Conservation (phyloP, 2,329 filamentous ascomycete genomes). For the Simplicillium aogashimaense region DNA sequence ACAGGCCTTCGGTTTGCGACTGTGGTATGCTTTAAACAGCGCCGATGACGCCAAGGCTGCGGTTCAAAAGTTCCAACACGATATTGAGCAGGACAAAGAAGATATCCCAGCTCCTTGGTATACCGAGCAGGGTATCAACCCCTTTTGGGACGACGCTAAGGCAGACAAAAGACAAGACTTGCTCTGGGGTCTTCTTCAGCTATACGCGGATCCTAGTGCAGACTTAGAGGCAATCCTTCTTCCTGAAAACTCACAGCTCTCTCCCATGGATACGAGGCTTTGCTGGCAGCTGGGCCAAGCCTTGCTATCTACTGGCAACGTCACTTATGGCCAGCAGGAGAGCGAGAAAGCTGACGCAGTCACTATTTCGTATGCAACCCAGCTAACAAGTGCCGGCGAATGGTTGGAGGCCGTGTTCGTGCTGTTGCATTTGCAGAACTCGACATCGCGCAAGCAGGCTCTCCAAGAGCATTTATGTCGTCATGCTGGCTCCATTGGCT, state of each 20-base stretch:
- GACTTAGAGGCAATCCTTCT: slow-evolving; percentile 62
- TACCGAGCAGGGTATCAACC: slow-evolving; percentile 44
- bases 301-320: slow-evolving; percentile 39
- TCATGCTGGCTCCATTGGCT: slow-evolving; percentile 58
- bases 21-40: slow-evolving; percentile 75
- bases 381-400: slow-evolving; percentile 53
- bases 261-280: slow-evolving; percentile 64
- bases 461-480: slow-evolving; percentile 66
- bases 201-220: slow-evolving; percentile 55
- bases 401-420: slow-evolving; percentile 69
- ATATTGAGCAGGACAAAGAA: slow-evolving; percentile 63
- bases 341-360: slow-evolving; percentile 54
- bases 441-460: slow-evolving; percentile 51
- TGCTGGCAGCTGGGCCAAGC: slow-evolving; percentile 78
- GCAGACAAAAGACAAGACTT: slow-evolving; percentile 60
- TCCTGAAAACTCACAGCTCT: slow-evolving; percentile 67
- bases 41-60: slow-evolving; percentile 59
- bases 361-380: slow-evolving; percentile 54
- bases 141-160: slow-evolving; percentile 51
- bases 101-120: slow-evolving; percentile 66
- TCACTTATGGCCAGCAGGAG: slow-evolving; percentile 42
- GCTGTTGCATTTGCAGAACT: slow-evolving; percentile 61
- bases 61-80: slow-evolving; percentile 62
- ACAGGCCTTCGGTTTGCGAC: slow-evolving; percentile 79
- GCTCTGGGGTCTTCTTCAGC: slow-evolving; percentile 76